Evolutionary conservation across 768 basidiomycete genomes (phyloP).

Genomic region (Psilocybe tampanensis): DNA sequence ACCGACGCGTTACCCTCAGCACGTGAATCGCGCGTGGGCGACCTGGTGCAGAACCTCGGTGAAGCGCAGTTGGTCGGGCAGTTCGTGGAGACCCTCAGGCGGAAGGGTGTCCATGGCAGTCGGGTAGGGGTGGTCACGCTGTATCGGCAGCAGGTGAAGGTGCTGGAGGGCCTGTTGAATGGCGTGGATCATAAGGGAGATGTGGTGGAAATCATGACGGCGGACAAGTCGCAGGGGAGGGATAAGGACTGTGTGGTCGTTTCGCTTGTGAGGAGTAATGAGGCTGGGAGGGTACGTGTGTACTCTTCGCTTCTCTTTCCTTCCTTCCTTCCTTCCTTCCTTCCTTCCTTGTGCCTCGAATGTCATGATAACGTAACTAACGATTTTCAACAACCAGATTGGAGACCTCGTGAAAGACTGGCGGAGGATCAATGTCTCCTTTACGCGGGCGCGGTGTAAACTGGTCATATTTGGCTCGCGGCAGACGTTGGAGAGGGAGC

Average conservation of each 20-base stretch:
- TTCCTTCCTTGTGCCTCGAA: not conserved
- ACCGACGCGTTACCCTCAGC: slow-evolving; percentile 79
- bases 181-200: not conserved
- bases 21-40: slow-evolving; percentile 78
- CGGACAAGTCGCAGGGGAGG: slow-evolving; percentile 91
- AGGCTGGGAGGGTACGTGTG: slow-evolving; percentile 69
- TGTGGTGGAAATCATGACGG: slow-evolving; percentile 84
- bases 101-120: slow-evolving; percentile 61
- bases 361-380: no score
- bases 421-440: slow-evolving; percentile 95
- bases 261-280: slow-evolving; percentile 90
- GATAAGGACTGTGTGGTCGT: slow-evolving; percentile 97
- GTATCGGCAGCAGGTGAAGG: slow-evolving; percentile 95
- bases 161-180: slow-evolving; percentile 65
- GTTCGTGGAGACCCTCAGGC: slow-evolving; percentile 64
- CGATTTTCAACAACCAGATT: slow-evolving; percentile 60
- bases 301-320: no score
- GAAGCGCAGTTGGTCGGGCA: slow-evolving; percentile 77
- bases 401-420: slow-evolving; percentile 96
- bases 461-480: slow-evolving; percentile 90
- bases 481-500: slow-evolving; percentile 64
- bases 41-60: slow-evolving; percentile 85
- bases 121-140: slow-evolving; percentile 90
- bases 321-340: no score
- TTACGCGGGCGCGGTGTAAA: slow-evolving; percentile 91